These are phyloP conservation scores for Penicillium parvum DNA, from an alignment of 495 filamentous ascomycete species.

Conservation along the genomic window DNA sequence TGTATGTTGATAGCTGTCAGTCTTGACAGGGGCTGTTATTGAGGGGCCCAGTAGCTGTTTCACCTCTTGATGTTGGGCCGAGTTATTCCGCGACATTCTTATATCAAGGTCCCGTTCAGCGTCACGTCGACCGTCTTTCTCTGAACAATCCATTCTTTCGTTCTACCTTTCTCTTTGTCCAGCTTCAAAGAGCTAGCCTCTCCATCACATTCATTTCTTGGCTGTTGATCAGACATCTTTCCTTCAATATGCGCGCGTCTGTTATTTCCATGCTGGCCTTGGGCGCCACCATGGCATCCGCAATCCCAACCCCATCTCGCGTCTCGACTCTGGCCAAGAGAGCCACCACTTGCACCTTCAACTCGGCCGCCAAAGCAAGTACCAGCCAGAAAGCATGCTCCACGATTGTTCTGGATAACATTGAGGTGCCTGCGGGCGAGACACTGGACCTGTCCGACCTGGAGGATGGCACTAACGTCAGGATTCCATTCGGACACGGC, in stretches of 20 bases:
- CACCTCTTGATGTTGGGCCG: neutral
- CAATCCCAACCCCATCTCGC: conserved; percentile 25
- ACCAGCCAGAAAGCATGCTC: conserved; percentile 47
- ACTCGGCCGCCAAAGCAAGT: conserved; percentile 36
- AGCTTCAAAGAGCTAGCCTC: conserved; percentile 9
- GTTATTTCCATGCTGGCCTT: conserved; percentile 19
- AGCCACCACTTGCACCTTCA: conserved; percentile 45
- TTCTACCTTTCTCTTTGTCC: neutral
- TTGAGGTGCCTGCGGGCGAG: conserved; percentile 49
- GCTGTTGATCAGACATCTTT: conserved; percentile 17
- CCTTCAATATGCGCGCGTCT: conserved; percentile 17
- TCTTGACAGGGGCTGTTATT: conserved; percentile 1
- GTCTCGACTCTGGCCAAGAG: conserved; percentile 4
- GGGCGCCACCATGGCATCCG: conserved; percentile 19
- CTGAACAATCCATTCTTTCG: neutral
- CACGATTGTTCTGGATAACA: conserved; percentile 43
- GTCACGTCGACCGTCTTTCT: neutral
- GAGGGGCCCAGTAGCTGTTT: neutral
- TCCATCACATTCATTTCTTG: conserved; percentile 8
- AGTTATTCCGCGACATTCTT: neutral
- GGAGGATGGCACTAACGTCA: conserved; percentile 39
- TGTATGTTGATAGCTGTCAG: neutral
- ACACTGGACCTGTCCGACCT: conserved; percentile 50
- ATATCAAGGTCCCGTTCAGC: neutral
- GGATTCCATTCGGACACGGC: neutral